Conservation (phyloP, 2,329 filamentous ascomycete genomes). For the Aspergillus bombycis region DNA sequence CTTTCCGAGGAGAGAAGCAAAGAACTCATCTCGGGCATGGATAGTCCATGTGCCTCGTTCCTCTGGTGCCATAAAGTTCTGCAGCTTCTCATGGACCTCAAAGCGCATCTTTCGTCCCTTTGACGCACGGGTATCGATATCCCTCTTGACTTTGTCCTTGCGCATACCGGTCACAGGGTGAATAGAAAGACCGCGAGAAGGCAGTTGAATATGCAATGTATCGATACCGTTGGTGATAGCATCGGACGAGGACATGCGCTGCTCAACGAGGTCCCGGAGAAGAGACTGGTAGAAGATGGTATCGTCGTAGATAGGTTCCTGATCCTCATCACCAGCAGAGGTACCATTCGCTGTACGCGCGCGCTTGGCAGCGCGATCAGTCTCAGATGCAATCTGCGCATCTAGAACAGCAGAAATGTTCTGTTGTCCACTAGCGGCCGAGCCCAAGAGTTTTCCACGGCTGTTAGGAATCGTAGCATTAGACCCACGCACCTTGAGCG, state of each 20-base stretch:
- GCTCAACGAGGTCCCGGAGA: slow-evolving; percentile 89
- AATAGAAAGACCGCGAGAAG: slow-evolving; percentile 36
- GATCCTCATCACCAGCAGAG: slow-evolving; percentile 13
- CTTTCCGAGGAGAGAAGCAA: slow-evolving; percentile 70
- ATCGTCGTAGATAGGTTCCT: slow-evolving; percentile 80
- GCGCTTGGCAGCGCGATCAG: slow-evolving; percentile 37
- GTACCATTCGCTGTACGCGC: slow-evolving; percentile 25
- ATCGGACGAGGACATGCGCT: slow-evolving; percentile 70
- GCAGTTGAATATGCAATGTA: slow-evolving; percentile 39
- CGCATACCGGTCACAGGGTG: slow-evolving; percentile 49
- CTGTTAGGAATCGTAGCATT: slow-evolving; percentile 57
- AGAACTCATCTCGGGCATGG: slow-evolving; percentile 74
- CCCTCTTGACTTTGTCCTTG: slow-evolving; percentile 71
- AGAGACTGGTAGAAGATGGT: slow-evolving; percentile 92
- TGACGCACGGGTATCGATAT: slow-evolving; percentile 90
- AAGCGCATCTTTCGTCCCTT: slow-evolving; percentile 94
- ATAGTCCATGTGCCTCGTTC: slow-evolving; percentile 80
- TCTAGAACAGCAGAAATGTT: slow-evolving; percentile 49
- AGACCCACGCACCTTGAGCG: slow-evolving; percentile 68
- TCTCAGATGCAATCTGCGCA: slow-evolving; percentile 47
- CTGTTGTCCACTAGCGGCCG: slow-evolving; percentile 55
- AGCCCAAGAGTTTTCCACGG: slow-evolving; percentile 64
- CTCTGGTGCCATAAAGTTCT: slow-evolving; percentile 97
- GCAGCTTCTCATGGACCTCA: slow-evolving; percentile 93
- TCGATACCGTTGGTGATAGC: slow-evolving; percentile 50